Evolutionary conservation across 2,329 filamentous ascomycete genomes (phyloP), one percentile per base, ranked within the genome.

Genomic region (Cladosporium sp.): DNA sequence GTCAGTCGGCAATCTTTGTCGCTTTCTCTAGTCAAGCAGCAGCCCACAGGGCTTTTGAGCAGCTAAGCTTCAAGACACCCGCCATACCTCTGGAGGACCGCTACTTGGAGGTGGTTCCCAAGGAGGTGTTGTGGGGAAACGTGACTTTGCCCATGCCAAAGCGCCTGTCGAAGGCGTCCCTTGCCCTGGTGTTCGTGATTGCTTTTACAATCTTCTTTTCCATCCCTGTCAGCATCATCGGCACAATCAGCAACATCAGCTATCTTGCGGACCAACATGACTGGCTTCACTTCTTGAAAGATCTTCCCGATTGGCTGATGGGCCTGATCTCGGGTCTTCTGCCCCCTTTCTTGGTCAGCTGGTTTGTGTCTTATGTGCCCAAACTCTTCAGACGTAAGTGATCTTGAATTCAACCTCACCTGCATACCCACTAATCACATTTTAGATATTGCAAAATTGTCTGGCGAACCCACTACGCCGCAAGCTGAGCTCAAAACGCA

Each of bases 21-120:
- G 88, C 96, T 64, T 99, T 96, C 62, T 78, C 82, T 53, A 83
- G 78, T 4, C 91, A 96, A 68, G 80, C 84, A 51, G 85, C 87
- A 52, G 93, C 93, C 7, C 90, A 97, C 68, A 79, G 83, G 45
- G 92, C 92, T 15, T 90, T 82, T 69, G 89, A 96, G 68, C 48
- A 59, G 22, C 55, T 66, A 39, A 59, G 48, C 4, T 64, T 68
- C 38, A 61, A 64, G 20, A 45, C 37, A 13, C 59, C 61, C 27
- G 58, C 58, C n/a, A 40, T 63, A 53, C 71, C 58, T 53, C 58
- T 73, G 30, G 51, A 65, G 27, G 69, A 72, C 42, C 70, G 70
- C 5, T 72, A 70, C 52, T 65, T 75, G 19, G 72, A 70, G 51
- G 66, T 75, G 1, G 59, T 68, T 47, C 74, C 74, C 1, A 66